These are phyloP conservation scores for Cercospora brassicicola DNA, from an alignment of 2,329 filamentous ascomycete species.

Conservation along the genomic window DNA sequence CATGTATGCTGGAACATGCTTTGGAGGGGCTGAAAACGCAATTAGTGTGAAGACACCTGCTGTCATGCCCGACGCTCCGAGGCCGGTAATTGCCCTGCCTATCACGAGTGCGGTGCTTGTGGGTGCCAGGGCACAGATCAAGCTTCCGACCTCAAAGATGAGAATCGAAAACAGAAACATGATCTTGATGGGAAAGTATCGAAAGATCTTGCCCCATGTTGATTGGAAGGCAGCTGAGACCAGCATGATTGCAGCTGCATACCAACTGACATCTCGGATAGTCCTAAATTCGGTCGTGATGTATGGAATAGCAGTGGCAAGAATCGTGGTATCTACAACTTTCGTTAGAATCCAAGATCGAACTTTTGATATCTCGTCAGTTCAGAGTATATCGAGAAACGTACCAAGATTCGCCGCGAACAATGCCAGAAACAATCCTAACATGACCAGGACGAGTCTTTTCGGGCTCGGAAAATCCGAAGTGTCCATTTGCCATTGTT, in stretches of 20 bases:
- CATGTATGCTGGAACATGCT: conserved; percentile 11
- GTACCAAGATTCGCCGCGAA: neutral
- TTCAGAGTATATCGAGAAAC: neutral
- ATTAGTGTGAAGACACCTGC: conserved; percentile 63
- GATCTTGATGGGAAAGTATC: conserved; percentile 33
- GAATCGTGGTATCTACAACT: conserved; percentile 32
- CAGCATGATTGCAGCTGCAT: conserved; percentile 39
- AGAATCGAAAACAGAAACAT: conserved; percentile 41
- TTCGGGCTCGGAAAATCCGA: neutral
- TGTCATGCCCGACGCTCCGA: conserved; percentile 60
- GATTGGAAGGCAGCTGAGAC: conserved; percentile 38
- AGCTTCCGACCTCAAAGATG: conserved; percentile 46
- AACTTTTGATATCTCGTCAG: neutral
- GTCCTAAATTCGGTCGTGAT: conserved; percentile 46
- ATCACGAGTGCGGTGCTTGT: conserved; percentile 45
- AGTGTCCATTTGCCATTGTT: neutral
- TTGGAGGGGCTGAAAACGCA: conserved; percentile 48
- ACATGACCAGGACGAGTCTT: neutral
- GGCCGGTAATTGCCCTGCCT: conserved; percentile 60
- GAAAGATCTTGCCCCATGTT: conserved; percentile 35
- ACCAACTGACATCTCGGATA: conserved; percentile 46
- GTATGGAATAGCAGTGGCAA: conserved; percentile 49
- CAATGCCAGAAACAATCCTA: neutral
- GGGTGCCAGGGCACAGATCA: conserved; percentile 51
- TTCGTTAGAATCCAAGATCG: neutral